Conservation (phyloP, 108 stramenopile genomes). For the Aurantiochytrium sp. region DNA sequence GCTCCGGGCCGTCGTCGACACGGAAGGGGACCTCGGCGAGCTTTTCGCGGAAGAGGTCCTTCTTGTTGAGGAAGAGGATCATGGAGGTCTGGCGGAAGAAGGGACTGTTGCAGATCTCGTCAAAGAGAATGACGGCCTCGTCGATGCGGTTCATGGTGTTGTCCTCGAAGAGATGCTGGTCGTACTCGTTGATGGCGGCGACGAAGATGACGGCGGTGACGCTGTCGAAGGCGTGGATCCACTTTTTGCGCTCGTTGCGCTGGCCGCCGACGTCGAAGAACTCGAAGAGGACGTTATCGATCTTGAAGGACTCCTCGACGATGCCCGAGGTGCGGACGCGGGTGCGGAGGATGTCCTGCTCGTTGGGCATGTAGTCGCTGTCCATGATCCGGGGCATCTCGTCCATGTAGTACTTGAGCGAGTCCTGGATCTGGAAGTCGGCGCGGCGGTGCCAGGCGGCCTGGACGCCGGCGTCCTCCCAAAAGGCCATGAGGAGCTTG, state of each 20-base stretch:
- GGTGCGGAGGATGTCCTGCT: not conserved
- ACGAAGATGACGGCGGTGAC: slow-evolving; percentile 99
- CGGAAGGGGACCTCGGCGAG: slow-evolving; percentile 39
- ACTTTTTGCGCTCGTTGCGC: slow-evolving; percentile 41
- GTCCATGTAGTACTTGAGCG: slow-evolving; percentile 70
- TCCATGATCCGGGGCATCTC: slow-evolving; percentile 33
- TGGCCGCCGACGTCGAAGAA: slow-evolving; percentile 45
- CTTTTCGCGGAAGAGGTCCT: slow-evolving; percentile 67
- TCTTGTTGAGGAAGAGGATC: slow-evolving; percentile 73
- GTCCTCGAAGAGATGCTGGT: slow-evolving; percentile 91
- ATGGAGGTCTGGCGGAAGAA: slow-evolving; percentile 66
- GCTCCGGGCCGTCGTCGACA: slow-evolving; percentile 24
- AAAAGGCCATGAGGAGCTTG: not conserved
- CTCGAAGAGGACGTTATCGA: slow-evolving; percentile 49
- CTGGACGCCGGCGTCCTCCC: slow-evolving; percentile 36
- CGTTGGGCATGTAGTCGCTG: not conserved
- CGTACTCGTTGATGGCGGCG: slow-evolving; percentile 88
- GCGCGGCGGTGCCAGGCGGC: slow-evolving; percentile 12
- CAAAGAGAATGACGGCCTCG: slow-evolving; percentile 89
- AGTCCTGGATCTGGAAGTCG: slow-evolving; percentile 41
- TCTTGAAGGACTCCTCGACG: slow-evolving; percentile 52
- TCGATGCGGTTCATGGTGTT: slow-evolving; percentile 90
- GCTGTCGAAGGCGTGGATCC: slow-evolving; percentile 80
- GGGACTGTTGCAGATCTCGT: slow-evolving; percentile 66
- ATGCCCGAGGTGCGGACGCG: slow-evolving; percentile 46